Evolutionary conservation across 139 green algal species (phyloP).

Genomic region (Coelastrella sp.): DNA sequence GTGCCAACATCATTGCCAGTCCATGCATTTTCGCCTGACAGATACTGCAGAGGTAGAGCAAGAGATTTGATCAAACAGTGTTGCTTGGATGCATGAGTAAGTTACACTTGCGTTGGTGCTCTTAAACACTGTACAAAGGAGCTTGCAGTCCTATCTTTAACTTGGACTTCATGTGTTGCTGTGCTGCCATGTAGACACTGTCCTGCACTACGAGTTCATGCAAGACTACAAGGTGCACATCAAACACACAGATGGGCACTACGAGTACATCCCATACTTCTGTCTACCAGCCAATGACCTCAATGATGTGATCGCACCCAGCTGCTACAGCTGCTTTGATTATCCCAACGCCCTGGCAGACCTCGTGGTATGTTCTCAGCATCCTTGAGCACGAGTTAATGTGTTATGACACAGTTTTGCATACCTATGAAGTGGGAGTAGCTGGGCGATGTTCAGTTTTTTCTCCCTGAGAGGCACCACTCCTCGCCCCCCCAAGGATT

Average conservation of each 20-base stretch:
- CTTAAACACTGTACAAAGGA: no score
- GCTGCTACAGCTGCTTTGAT: constrained; percentile 97
- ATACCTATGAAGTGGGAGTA: background rate
- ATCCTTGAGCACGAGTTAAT: background rate
- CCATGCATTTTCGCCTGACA: no score
- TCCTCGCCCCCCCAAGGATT: background rate
- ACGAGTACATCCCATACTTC: constrained; percentile 97
- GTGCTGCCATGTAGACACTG: constrained; percentile 60
- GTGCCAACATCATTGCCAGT: no score
- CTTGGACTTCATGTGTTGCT: background rate
- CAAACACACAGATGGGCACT: constrained; percentile 85
- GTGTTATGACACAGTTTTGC: background rate
- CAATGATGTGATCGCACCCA: constrained; percentile 93
- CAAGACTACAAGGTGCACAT: constrained; percentile 74
- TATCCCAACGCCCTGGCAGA: constrained; percentile 96
- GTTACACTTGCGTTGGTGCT: no score
- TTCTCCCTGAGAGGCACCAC: background rate
- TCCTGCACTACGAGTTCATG: constrained; percentile 99
- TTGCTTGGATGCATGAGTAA: no score
- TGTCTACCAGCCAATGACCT: constrained; percentile 95
- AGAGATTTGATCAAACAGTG: no score
- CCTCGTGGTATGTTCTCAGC: constrained; percentile 69
- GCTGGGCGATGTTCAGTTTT: background rate
- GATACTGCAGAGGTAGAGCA: no score
- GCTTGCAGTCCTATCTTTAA: no score